Percentiles rank a stretch among this genome's conserved stretches.
These are phyloP conservation scores for Austroboletus novae-zelandiae DNA, from an alignment of 1,284 basidiomycete species.

Conservation along the genomic window DNA sequence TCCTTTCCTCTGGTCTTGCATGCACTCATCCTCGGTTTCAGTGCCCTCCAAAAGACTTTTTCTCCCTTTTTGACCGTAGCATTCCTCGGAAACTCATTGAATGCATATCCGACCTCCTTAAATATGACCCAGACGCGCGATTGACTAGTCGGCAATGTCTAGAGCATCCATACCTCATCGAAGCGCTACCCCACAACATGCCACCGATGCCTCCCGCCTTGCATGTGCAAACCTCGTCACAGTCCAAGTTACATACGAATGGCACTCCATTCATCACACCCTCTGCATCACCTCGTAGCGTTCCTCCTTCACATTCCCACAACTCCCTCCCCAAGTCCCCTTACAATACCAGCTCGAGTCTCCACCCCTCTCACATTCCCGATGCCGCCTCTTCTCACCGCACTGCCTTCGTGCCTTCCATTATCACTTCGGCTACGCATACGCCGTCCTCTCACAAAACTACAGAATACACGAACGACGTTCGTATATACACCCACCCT, in stretches of 20 bases:
- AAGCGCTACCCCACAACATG: constrained; percentile 64
- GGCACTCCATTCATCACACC: constrained; percentile 43
- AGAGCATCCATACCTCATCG: constrained; percentile 84
- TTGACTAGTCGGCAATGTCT: constrained; percentile 87
- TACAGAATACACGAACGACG: constrained; percentile 36
- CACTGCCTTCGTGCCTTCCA: constrained; percentile 48
- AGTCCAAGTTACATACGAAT: constrained; percentile 38
- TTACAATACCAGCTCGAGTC: constrained; percentile 33
- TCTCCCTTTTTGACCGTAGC: constrained; percentile 74
- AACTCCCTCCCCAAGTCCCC: constrained; percentile 37
- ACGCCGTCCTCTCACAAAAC: constrained; percentile 35
- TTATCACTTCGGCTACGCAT: constrained; percentile 34
- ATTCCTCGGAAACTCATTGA: constrained; percentile 84
- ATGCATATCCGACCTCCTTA: constrained; percentile 89
- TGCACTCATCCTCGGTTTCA: constrained; percentile 33
- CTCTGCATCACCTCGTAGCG: constrained; percentile 50
- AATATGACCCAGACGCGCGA: constrained; percentile 87
- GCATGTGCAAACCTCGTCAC: constrained; percentile 35
- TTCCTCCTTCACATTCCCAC: constrained; percentile 64
- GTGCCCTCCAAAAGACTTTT: constrained; percentile 76
- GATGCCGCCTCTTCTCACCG: constrained; percentile 57
- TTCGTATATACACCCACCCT: constrained; percentile 30
- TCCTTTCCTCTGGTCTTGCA: not conserved
- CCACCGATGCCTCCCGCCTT: constrained; percentile 62
- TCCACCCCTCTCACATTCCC: constrained; percentile 40